phyloP scores from a whole-genome alignment of 345 rosid species.

The Hibiscus trionum region DNA sequence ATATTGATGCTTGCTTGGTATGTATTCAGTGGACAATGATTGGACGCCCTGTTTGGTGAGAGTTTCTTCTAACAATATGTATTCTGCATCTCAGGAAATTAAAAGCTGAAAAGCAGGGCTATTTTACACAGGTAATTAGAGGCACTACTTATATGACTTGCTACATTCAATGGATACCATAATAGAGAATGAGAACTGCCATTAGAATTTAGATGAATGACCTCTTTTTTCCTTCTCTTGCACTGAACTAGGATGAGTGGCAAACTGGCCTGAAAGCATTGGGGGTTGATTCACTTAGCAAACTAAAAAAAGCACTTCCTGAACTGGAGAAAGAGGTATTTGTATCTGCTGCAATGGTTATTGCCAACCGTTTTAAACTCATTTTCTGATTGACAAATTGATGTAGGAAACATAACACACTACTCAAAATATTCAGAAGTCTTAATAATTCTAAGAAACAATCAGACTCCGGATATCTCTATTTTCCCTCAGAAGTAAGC shows the following conservation, averaged over 20 bases:
- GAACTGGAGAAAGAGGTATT: constrained; percentile 39
- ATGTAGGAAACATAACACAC: neutral
- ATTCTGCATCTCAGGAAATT: constrained; percentile 33
- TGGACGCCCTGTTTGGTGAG: neutral
- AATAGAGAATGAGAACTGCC: neutral
- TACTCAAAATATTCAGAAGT: neutral
- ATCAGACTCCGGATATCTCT: neutral
- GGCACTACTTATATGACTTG: neutral
- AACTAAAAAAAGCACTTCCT: constrained; percentile 30
- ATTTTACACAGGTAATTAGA: constrained; percentile 33
- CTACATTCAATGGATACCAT: neutral
- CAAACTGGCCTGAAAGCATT: constrained; percentile 39
- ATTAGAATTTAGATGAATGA: neutral
- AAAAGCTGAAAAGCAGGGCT: constrained; percentile 45
- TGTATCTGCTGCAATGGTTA: neutral
- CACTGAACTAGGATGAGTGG: constrained; percentile 41
- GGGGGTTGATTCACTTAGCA: constrained; percentile 23
- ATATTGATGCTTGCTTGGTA: constrained; percentile 55
- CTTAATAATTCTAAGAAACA: neutral
- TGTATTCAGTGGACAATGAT: neutral
- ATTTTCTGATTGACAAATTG: neutral
- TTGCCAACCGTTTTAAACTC: neutral
- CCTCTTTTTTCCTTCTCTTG: neutral
- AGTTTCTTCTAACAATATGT: neutral
- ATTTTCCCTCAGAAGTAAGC: neutral